Evolutionary conservation across 1,284 basidiomycete genomes (phyloP), one percentile per base, ranked within the genome.

Genomic region (Heimioporus retisporus): DNA sequence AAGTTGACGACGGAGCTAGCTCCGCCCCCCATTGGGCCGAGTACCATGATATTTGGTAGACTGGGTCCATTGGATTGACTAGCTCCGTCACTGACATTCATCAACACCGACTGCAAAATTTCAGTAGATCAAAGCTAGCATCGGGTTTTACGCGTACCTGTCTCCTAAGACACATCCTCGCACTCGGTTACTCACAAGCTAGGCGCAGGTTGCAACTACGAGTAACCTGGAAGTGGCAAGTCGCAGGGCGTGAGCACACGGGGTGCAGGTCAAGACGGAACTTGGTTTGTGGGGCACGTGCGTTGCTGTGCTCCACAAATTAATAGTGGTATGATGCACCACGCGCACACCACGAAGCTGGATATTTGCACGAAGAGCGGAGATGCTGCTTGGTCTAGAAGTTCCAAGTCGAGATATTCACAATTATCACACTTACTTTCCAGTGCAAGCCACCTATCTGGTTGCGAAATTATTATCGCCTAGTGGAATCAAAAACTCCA

Each of bases 1-100:
- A 74, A 35, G 65, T 76, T 75, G 73, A 75, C 67, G 58, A 74
- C 60, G 40, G 75, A 72, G 54, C 74, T 75, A 63, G 63, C 71
- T 5, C 74, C 74, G 16, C 74, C 71, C 16, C 75, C 73, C 43
- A 55, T 65, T 18, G 71, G 74, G n/a, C 74, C 73, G 19, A 76
- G 54, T 3, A 74, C 74, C 53, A 76, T 57, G 6, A 73, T 25
- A 28, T 73, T 76, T 16, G 71, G 74, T 25, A 62, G 51, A 13
- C 8, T 66, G 35, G 69, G 55, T 7, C 60, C 65, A 16, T 55
- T 60, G 50, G 63, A 62, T 15, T 43, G 50, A 55, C n/a, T 5
- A 31, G 61, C 40, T 46, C 56, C 7, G 13, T 55, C 64, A 40
- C n/a, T 42, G 48, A 66, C 59, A 25, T 73, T 60, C 25, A 65